Conservation (phyloP, 140 eudicot genomes). For the Flaveria floridana region DNA sequence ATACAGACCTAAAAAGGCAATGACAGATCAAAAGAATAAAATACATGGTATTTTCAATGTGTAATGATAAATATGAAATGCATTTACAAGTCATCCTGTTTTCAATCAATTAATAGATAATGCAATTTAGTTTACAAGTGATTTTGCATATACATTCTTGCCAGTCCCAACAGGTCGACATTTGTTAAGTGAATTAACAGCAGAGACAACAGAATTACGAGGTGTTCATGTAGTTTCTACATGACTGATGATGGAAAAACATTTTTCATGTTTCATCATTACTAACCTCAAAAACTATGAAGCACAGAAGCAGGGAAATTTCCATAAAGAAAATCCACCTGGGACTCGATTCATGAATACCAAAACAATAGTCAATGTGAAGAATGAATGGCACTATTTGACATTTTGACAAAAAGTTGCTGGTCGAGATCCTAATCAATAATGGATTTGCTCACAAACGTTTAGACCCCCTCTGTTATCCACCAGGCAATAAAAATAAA, state of each 20-base stretch:
- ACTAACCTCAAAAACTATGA: not conserved
- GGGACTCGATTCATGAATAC: not conserved
- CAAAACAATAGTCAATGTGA: no score
- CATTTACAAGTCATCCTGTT: slow-evolving; percentile 3
- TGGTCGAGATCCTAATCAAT: not conserved
- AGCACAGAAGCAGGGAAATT: not conserved
- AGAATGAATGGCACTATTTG: not conserved
- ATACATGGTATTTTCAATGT: not conserved
- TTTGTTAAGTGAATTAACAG: slow-evolving; percentile 1
- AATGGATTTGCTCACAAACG: not conserved
- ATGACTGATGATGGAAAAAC: no score
- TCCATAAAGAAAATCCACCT: not conserved
- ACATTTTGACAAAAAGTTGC: no score
- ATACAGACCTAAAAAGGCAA: slow-evolving; percentile 75
- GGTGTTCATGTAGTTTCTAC: not conserved
- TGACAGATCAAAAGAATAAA: not conserved
- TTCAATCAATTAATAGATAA: not conserved
- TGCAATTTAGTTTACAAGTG: not conserved
- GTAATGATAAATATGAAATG: not conserved
- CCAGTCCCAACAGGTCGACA: not conserved
- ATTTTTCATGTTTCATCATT: not conserved
- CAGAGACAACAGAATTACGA: not conserved
- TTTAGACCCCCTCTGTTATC: not conserved
- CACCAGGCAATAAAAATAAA: not conserved
- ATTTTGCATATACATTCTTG: slow-evolving; percentile 2